Base-by-base conservation (phyloP, 2,329 filamentous ascomycete species). In the Xylariaceae sp. region DNA sequence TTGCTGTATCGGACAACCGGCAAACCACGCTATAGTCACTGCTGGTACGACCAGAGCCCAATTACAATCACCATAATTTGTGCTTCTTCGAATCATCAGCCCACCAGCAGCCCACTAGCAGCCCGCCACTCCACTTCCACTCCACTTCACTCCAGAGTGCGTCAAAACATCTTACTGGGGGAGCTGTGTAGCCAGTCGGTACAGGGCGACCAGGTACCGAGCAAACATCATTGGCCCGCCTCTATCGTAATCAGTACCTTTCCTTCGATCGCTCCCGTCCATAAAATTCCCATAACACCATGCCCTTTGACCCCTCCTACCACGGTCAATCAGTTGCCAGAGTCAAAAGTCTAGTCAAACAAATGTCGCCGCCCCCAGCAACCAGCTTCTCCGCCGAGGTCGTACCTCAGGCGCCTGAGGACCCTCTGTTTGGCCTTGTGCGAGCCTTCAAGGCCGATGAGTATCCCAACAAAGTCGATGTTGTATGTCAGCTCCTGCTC, bases 351-450 rank as follows among this genome's bases (percentile, higher is more conserved):
- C 81, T 91, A 66, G 80, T 81, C 65, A 79, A 77, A 69, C 91
- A 94, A 75, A 87, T 94, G 81, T 81, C 85, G 69, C 80, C 84
- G 60, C 71, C 75, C 66, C 74, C 76, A 67, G 71, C 80, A 52
- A 88, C 89, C 64, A 84, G 82, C 69, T 96, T 96, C 77, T 83
- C 86, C 57, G 81, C 87, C 67, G 83, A 89, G 68, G 78, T 81
- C 62, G 91, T 97, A 55, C 90, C 92, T 67, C 88, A 93, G 75
- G 94, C 94, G 57, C 92, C 94, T 41, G 92, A 96, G 73, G 94
- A 99, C 76, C 86, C 93, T 61, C 84, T 99, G 70, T 99, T 99
- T 71, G 92, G 93, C 53, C 79, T 99, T 67, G 92, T 93, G 83
- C 85, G 88, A 59, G 92, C 91, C 57, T 99, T 87, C 80, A 86